A percentile compares a stretch with the other conserved stretches of the same genome.
Conservation (phyloP, 1,139 yeast species). For the Nematodospora anomalae region DNA sequence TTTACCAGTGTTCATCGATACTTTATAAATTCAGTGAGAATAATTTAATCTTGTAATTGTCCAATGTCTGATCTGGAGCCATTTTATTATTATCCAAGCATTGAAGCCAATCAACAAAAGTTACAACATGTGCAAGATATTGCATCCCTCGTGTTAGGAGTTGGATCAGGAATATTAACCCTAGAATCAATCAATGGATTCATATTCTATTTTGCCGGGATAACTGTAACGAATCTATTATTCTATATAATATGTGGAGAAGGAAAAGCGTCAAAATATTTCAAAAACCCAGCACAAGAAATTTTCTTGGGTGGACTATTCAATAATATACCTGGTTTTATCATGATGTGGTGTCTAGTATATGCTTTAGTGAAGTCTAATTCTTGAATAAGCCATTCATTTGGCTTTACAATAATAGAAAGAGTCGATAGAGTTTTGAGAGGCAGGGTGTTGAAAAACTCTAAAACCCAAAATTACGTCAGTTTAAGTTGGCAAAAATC, state of each 20-base stretch:
- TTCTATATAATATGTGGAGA: slow-evolving; percentile 46
- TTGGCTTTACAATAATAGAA: too few relatives aligned
- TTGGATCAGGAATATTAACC: slow-evolving; percentile 70
- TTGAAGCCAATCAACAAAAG: slow-evolving; percentile 38
- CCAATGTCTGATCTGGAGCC: neutral
- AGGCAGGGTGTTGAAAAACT: too few relatives aligned
- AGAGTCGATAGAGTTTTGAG: too few relatives aligned
- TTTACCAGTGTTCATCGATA: too few relatives aligned
- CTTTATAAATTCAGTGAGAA: too few relatives aligned
- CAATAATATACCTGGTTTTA: slow-evolving; percentile 64
- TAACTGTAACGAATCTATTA: slow-evolving; percentile 42
- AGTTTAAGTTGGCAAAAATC: too few relatives aligned
- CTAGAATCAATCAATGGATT: slow-evolving; percentile 68
- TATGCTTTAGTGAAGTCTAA: slow-evolving; percentile 56
- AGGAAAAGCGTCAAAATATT: slow-evolving; percentile 47
- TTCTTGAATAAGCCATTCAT: slow-evolving; percentile 6
- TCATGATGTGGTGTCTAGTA: slow-evolving; percentile 84
- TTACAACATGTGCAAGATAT: slow-evolving; percentile 61
- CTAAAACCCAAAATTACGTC: too few relatives aligned
- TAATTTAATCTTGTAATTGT: too few relatives aligned
- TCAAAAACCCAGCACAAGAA: slow-evolving; percentile 53
- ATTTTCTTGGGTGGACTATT: slow-evolving; percentile 56
- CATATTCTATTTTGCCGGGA: slow-evolving; percentile 53
- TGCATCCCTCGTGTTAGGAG: slow-evolving; percentile 64
- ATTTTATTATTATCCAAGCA: slow-evolving; percentile 22